Evolutionary conservation across 495 filamentous ascomycete species (phyloP).

Genomic region (Hyaloscypha variabilis): DNA sequence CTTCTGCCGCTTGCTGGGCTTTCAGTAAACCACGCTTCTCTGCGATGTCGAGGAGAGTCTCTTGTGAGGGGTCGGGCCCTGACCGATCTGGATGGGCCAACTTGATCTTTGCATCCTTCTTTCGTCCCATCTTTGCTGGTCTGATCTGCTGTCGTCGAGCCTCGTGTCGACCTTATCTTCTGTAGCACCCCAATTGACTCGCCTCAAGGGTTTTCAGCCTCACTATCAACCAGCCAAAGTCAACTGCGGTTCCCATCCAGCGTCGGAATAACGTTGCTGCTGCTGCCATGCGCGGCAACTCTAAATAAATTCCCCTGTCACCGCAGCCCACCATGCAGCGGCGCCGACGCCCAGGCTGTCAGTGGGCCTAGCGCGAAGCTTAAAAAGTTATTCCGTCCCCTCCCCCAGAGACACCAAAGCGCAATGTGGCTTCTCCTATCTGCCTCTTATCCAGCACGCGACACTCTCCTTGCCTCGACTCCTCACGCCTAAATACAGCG

Average conservation of each 20-base stretch:
- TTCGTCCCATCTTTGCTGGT: conserved; percentile 41
- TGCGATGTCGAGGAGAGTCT: conserved; percentile 67
- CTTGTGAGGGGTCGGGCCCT: conserved; percentile 47
- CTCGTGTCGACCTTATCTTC: background rate
- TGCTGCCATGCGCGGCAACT: conserved; percentile 8
- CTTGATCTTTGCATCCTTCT: conserved; percentile 52
- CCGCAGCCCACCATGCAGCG: background rate
- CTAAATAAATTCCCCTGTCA: background rate
- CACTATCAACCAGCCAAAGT: background rate
- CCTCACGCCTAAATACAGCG: background rate
- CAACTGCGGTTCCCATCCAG: background rate
- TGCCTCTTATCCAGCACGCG: conserved; percentile 21
- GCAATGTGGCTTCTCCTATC: conserved; percentile 16
- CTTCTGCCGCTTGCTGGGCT: conserved; percentile 37
- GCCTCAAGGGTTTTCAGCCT: background rate
- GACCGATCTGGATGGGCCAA: conserved; percentile 62
- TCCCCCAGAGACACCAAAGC: conserved; percentile 1
- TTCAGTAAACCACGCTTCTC: conserved; percentile 57
- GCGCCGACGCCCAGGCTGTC: background rate
- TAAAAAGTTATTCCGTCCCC: background rate
- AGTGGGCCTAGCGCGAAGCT: conserved; percentile 10
- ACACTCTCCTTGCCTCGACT: background rate
- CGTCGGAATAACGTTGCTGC: background rate
- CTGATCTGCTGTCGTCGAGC: background rate
- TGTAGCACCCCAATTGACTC: background rate